Conservation (phyloP, 116 monocot species). For the Dioscorea cayenensis region DNA sequence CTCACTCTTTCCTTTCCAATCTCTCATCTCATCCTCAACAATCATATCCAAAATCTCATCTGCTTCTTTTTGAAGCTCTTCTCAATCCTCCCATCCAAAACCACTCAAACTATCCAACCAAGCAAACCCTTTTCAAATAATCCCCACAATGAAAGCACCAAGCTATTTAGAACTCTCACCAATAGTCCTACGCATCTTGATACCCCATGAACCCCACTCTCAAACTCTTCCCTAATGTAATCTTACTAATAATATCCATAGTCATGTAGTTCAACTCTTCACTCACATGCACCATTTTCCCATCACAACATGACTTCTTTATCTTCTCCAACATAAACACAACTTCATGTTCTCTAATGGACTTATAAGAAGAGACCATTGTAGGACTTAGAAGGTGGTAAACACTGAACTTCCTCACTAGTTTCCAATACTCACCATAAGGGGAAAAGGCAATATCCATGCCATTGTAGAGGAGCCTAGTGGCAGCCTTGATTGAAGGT, state of each 20-base stretch:
- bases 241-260: conserved; percentile 10
- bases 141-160: conserved; percentile 10
- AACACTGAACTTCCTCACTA: background rate
- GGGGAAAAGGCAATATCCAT: conserved; percentile 2
- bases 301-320: background rate
- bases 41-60: conserved; percentile 9
- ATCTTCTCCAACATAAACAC: conserved; percentile 10
- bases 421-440: conserved; percentile 3
- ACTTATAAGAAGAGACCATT: background rate
- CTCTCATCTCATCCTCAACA: background rate
- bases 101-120: conserved; percentile 16
- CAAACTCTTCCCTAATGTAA: conserved; percentile 6
- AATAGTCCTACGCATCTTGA: background rate
- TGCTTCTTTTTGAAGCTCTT: conserved; percentile 1
- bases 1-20: background rate
- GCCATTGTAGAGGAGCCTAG: background rate
- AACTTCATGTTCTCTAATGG: conserved; percentile 18
- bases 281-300: conserved; percentile 15
- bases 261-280: conserved; percentile 2
- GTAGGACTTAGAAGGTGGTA: background rate
- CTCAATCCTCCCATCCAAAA: conserved; percentile 10
- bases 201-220: background rate
- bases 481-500: background rate
- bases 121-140: conserved; percentile 8
- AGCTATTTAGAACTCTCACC: background rate